phyloP scores from a whole-genome alignment of 108 stramenopile species.

The Licmophora abbreviata region DNA sequence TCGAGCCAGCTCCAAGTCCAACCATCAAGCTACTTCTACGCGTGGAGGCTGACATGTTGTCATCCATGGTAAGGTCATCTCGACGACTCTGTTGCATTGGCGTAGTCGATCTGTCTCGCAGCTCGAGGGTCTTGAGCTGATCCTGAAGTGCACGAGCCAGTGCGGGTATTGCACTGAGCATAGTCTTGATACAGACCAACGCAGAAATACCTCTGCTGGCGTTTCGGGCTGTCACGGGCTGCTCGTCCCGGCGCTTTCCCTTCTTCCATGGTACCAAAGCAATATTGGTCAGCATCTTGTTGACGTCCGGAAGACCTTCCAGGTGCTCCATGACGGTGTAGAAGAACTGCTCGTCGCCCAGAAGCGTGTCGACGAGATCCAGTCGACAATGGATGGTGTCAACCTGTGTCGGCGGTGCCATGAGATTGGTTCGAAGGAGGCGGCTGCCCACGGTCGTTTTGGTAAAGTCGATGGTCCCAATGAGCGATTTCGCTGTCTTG shows the following conservation, averaged over 20 bases:
- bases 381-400: conserved; percentile 79
- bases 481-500: conserved; percentile 48
- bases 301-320: conserved; percentile 65
- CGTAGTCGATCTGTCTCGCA: conserved; percentile 13
- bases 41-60: conserved; percentile 19
- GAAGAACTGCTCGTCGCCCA: conserved; percentile 77
- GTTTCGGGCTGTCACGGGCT: conserved; percentile 37
- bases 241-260: conserved; percentile 12
- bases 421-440: conserved; percentile 71
- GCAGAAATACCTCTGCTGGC: conserved; percentile 82
- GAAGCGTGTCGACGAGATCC: conserved; percentile 77
- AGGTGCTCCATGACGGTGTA: conserved; percentile 77
- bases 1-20: conserved; percentile 42
- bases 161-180: conserved; percentile 51
- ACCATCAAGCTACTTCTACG: conserved; percentile 49
- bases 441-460: conserved; percentile 81
- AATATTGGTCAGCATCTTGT: conserved; percentile 76
- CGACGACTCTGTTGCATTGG: conserved; percentile 3
- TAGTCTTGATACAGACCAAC: conserved; percentile 80
- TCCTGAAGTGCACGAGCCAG: conserved; percentile 58
- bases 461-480: conserved; percentile 77
- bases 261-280: conserved; percentile 42
- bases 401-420: conserved; percentile 69
- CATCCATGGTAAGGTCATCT: conserved; percentile 6
- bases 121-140: conserved; percentile 40